phyloP scores from a whole-genome alignment of 2,329 filamentous ascomycete species.

The Chaetomium olivaceum region DNA sequence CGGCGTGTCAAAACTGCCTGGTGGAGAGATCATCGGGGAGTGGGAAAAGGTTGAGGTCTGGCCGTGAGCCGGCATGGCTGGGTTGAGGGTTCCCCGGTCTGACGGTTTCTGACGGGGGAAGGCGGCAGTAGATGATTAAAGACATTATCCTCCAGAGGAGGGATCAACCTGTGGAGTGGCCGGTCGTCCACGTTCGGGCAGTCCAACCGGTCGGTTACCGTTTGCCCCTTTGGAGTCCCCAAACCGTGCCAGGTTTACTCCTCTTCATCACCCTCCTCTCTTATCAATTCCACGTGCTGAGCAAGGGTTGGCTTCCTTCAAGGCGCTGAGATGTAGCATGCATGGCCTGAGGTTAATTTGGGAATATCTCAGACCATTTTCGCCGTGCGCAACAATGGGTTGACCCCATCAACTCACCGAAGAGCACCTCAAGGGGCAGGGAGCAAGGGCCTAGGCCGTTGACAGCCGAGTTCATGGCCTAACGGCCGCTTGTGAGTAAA shows the following conservation, averaged over 20 bases:
- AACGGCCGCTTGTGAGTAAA: background rate
- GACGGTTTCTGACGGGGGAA: too few relatives aligned
- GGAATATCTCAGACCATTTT: background rate
- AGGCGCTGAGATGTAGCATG: background rate
- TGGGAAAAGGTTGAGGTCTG: constrained; percentile 74
- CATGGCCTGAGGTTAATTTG: background rate
- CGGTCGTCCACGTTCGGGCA: background rate
- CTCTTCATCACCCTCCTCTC: background rate
- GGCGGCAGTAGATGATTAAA: background rate
- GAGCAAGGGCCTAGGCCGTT: background rate
- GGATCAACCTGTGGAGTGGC: background rate
- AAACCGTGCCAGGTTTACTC: too few relatives aligned
- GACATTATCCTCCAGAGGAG: background rate
- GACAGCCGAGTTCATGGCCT: background rate
- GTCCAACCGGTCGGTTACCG: background rate
- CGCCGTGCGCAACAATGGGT: background rate
- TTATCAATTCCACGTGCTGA: background rate
- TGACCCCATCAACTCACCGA: background rate
- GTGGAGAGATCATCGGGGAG: constrained; percentile 44
- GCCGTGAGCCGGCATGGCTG: constrained; percentile 46
- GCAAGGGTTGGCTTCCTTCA: background rate
- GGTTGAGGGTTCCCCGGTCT: too few relatives aligned
- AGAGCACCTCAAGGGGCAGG: background rate
- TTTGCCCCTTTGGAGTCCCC: background rate
- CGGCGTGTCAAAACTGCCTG: constrained; percentile 37